These are phyloP conservation scores for Tephrocybe sp. DNA, from an alignment of 768 basidiomycete genomes.

Conservation along the genomic window DNA sequence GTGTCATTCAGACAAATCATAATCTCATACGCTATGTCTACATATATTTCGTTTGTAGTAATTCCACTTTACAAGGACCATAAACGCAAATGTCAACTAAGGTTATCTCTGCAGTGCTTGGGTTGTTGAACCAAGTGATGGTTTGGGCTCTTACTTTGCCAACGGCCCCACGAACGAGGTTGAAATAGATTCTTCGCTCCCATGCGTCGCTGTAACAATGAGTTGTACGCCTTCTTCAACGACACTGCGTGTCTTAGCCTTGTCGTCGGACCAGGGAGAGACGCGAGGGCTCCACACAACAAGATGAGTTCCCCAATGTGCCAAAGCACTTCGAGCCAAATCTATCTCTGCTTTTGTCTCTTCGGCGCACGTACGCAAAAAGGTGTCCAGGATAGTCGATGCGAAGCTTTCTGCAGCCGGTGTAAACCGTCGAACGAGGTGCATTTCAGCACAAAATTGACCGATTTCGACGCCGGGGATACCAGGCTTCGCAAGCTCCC, in stretches of 20 bases:
- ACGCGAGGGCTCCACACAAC: constrained; percentile 47
- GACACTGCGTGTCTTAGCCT: constrained; percentile 43
- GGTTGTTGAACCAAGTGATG: no score
- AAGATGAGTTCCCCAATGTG: constrained; percentile 56
- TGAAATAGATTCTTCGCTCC: constrained; percentile 22
- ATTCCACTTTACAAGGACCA: not conserved
- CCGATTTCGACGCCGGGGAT: constrained; percentile 57
- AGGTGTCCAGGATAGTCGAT: constrained; percentile 34
- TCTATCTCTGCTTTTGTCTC: constrained; percentile 22
- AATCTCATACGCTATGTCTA: not conserved
- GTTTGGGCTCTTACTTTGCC: not conserved
- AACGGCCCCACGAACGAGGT: constrained; percentile 25
- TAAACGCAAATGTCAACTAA: no score
- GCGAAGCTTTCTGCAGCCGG: constrained; percentile 35
- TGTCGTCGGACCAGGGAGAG: constrained; percentile 43
- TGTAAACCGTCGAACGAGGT: constrained; percentile 46
- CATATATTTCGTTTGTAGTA: not conserved
- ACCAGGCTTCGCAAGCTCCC: constrained; percentile 64
- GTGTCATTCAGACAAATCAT: not conserved
- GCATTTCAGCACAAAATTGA: constrained; percentile 62
- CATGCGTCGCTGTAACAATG: constrained; percentile 32
- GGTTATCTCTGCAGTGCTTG: no score
- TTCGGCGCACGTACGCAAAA: constrained; percentile 43
- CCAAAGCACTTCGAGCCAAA: constrained; percentile 32
- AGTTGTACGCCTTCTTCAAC: constrained; percentile 48